Evolutionary conservation across 805 yeast genomes (phyloP), one percentile per base, ranked within the genome.

Genomic region (Clavispora vitiphila): DNA sequence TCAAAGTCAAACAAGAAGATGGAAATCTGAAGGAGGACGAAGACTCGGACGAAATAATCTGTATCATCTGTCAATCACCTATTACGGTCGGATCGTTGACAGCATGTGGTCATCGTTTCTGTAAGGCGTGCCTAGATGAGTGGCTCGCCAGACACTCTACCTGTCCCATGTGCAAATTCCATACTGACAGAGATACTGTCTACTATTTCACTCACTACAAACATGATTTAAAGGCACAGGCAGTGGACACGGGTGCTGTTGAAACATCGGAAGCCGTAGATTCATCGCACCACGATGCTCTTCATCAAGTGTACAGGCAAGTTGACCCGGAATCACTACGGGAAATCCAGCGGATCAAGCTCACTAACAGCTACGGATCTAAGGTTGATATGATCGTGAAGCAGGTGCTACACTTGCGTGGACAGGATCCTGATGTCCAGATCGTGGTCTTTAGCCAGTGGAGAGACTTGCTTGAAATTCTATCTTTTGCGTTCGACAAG

Each of bases 381-480:
- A 93, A 93, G 56, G 78, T 91, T 26, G 96, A 93, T 62, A 76
- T 80, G 69, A 83, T 91, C 31, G 74, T 89, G 8, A 77, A 81
- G 51, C 88, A 86, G 45, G 75, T 85, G 5, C 59, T 80, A 10
- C 84, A 81, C 68, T 63, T 91, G 39, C 76, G 78, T 39, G 56
- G 69, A 3, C 62, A 70, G 19, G 83, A 84, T 26, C 74, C 77
- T 0, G 62, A 67, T 0, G 86, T 83, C 4, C 97, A 93, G 61
- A 82, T 91, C 34, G 82, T 93, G 10, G 64, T 93, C 0, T 93
- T 87, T 57, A 88, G 97, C 15, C 98, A 90, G 58, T 91, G 95
- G 90, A 72, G 80, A 19, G 87, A 80, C 26, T 76, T 90, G 61
- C 62, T 93, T 31, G 72, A 71, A 30, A 71, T 87, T 16, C 59